Evolutionary conservation across 169 alveolate genomes (phyloP), one percentile per base, ranked within the genome.

Genomic region (Plasmodium gonderi): DNA sequence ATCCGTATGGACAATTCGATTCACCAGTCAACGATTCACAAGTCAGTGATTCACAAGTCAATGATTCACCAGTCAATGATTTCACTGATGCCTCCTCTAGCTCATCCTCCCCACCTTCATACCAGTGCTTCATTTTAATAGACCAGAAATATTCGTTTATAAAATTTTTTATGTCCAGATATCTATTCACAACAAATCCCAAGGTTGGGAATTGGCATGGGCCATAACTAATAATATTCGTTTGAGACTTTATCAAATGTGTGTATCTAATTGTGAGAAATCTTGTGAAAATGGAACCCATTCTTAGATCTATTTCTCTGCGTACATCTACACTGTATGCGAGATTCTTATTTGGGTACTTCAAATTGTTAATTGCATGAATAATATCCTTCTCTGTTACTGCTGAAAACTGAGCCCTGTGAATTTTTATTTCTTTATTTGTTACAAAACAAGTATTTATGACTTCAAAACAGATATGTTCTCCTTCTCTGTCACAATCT

Each of bases 401-500:
- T 45, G 99, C 98, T 17, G 99, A 98, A 96, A 99, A 99, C 83
- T 97, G 98, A 9, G 99, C 99, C 91, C 99, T 97, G 81, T 94
- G 96, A 76, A 96, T 91, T 96, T 94, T 72, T 93, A 93, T 38
- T 76, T 94, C 26, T 92, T 75, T 68, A 78, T 64, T 80, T 79
- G 91, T 31, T 75, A 91, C 67, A 79, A 42, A 36, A 95, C 97
- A 67, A 94, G 93, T 95, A 81, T 94, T 95, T 60, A 97, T 96
- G 0, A 99, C 99, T 95, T 99, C 99, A 95, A 97, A 99, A 96
- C 99, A 99, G 36, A 99, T 99, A 91, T 99, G 99, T 94, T 99
- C 99, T 14, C 99, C 99, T 94, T 99, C 99, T 80, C 99, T 97
- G 95, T 99, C 99, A 91, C 99, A 99, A 95, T 99, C 99, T 26